phyloP scores from a whole-genome alignment of 1,139 yeast species.

The Candida tropicalis region DNA sequence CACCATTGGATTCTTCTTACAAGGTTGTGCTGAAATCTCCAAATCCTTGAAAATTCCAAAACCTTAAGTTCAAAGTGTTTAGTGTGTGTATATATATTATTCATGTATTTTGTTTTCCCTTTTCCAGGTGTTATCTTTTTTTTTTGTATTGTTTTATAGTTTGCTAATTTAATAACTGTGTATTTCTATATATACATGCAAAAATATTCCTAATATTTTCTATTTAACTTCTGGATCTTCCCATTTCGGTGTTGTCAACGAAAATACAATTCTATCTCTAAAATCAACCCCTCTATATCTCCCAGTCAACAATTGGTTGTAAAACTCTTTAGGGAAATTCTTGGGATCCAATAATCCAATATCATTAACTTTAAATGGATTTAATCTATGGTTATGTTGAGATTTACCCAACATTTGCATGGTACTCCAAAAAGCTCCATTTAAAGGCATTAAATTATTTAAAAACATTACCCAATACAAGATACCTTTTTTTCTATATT shows the following conservation, averaged over 20 bases:
- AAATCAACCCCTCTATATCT: constrained; percentile 27
- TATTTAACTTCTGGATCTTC: constrained; percentile 6
- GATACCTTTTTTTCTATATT: constrained; percentile 3
- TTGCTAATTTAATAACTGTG: not conserved
- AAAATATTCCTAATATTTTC: not conserved
- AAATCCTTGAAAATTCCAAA: constrained; percentile 91
- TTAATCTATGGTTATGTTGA: constrained; percentile 32
- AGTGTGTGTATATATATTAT: constrained; percentile 7
- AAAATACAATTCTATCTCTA: constrained; percentile 23
- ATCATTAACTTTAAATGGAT: constrained; percentile 23
- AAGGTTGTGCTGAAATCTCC: constrained; percentile 91
- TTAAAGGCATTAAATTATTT: constrained; percentile 31
- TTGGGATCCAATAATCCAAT: constrained; percentile 47
- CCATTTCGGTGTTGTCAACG: constrained; percentile 22
- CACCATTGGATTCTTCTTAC: constrained; percentile 63
- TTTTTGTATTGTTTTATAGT: constrained; percentile 1
- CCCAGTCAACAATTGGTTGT: constrained; percentile 30
- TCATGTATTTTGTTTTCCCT: not conserved
- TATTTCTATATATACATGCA: constrained; percentile 4
- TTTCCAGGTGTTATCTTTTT: not conserved
- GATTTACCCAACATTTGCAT: constrained; percentile 36
- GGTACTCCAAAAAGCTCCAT: constrained; percentile 44
- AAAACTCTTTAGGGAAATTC: constrained; percentile 31
- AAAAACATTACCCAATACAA: constrained; percentile 12
- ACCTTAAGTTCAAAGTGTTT: constrained; percentile 47